Base-by-base conservation (phyloP, 1,139 yeast species). In the Yamadazyma dushanensis region DNA sequence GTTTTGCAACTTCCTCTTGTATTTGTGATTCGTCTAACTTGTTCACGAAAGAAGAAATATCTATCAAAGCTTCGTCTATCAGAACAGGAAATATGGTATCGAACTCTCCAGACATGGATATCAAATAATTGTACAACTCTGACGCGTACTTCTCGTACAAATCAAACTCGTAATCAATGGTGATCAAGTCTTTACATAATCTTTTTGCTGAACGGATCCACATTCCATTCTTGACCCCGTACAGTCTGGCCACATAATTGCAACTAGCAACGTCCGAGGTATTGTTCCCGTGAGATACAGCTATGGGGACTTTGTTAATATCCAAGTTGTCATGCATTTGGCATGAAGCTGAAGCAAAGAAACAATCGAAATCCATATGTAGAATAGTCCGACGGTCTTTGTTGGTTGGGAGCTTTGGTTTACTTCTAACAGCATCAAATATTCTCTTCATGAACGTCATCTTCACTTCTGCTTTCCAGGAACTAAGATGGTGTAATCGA, bases 321-420 rank as follows among this genome's bases (percentile, higher is more conserved):
- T 83, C 80, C 15, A 80, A 50, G 6, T 79, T 66, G 0, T 84
- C 83, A 29, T 70, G 65, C 5, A 61, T 66, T 35, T 80, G 62
- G 10, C 87, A 76, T 0, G 97, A 85, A 0, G 86, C 96, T 0
- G 95, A 73, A 1, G 90, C 97, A 59, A 92, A 92, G 52, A 92
- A 92, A 46, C 96, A 88, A 56, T 92, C 98, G 57, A 88, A 92
- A 56, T 92, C 98, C 23, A 90, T 72, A 57, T 92, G 97, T 42
- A 89, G 57, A 14, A 89, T 75, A 0, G 72, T 58, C 28, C 60
- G 30, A 3, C n/a, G 7, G 15, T 5, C 6, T 8, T 10, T 16
- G 3, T 10, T 8, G n/a, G 34, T 25, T 8, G 28, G 32, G 15
- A 28, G 26, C 9, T 31, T 31, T 4, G 27, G 11, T 5, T 18